A percentile compares a stretch with the other conserved stretches of the same genome.
Conservation (phyloP, 768 basidiomycete species). For the Lactifluus hygrophoroides region DNA sequence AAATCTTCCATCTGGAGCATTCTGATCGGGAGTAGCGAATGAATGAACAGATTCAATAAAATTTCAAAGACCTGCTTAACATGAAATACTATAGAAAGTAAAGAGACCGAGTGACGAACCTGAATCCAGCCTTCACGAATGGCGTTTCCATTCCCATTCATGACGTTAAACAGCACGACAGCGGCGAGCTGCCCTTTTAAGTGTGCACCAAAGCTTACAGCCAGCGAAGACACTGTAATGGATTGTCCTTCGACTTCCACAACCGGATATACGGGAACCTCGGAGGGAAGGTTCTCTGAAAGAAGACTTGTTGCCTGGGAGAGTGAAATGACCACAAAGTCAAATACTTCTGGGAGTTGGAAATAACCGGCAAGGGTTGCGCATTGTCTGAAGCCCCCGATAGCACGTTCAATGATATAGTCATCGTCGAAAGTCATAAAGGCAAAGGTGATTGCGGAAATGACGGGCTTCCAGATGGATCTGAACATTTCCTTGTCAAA, state of each 20-base stretch:
- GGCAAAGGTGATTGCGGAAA: slow-evolving; percentile 91
- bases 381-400: slow-evolving; percentile 94
- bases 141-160: slow-evolving; percentile 91
- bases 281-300: slow-evolving; percentile 58
- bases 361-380: slow-evolving; percentile 89
- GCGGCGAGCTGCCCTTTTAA: slow-evolving; percentile 94
- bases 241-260: slow-evolving; percentile 86
- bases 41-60: slow-evolving; percentile 92
- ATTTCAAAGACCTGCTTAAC: slow-evolving; percentile 84
- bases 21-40: slow-evolving; percentile 80
- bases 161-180: slow-evolving; percentile 94
- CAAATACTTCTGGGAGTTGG: slow-evolving; percentile 88
- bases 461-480: slow-evolving; percentile 84
- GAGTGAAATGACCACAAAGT: slow-evolving; percentile 88
- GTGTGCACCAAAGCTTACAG: slow-evolving; percentile 90
- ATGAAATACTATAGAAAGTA: slow-evolving; percentile 2
- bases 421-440: slow-evolving; percentile 97
- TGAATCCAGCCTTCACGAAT: slow-evolving; percentile 93
- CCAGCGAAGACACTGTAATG: slow-evolving; percentile 84
- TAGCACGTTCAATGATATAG: slow-evolving; percentile 89
- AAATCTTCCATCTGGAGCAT: slow-evolving; percentile 99
- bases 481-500: slow-evolving; percentile 95
- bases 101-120: slow-evolving; percentile 33
- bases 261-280: slow-evolving; percentile 77
- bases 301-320: slow-evolving; percentile 87